phyloP scores from a whole-genome alignment of 2,329 filamentous ascomycete species.

The Monilinia vaccinii-corymbosi region DNA sequence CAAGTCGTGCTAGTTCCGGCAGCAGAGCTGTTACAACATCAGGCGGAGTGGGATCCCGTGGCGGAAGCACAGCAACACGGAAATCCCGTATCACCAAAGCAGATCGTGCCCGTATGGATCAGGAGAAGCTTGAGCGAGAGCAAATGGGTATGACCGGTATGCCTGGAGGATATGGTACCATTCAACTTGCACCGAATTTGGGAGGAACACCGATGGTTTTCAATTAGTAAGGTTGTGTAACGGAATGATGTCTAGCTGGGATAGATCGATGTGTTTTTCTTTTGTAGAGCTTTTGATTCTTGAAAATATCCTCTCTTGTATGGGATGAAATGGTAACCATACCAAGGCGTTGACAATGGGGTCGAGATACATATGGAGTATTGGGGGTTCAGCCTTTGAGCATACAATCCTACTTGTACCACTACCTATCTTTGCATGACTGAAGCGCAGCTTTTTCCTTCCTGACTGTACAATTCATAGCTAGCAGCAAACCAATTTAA shows the following conservation, averaged over 20 bases:
- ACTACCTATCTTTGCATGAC: conserved; percentile 5
- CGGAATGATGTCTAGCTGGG: neutral
- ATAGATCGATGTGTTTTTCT: neutral
- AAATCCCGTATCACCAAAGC: conserved; percentile 84
- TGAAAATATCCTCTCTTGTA: neutral
- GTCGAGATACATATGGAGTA: conserved; percentile 4
- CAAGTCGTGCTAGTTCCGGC: conserved; percentile 58
- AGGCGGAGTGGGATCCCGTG: conserved; percentile 57
- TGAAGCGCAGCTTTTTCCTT: neutral
- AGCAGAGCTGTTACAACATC: conserved; percentile 32
- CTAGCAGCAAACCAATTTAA: no score
- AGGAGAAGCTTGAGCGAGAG: conserved; percentile 71
- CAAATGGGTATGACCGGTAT: conserved; percentile 28
- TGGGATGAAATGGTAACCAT: neutral
- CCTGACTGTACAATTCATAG: no score
- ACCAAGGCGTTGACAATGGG: conserved; percentile 1
- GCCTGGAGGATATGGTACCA: conserved; percentile 23
- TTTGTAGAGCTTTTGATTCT: conserved; percentile 5
- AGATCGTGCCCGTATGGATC: conserved; percentile 71
- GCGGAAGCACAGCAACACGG: conserved; percentile 56
- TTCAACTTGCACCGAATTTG: conserved; percentile 23
- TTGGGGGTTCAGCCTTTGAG: neutral
- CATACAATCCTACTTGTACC: conserved; percentile 11
- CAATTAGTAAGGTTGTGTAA: conserved; percentile 18
- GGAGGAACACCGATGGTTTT: conserved; percentile 30